phyloP scores from a whole-genome alignment of 2,329 filamentous ascomycete species.

The Botrytis squamosa region DNA sequence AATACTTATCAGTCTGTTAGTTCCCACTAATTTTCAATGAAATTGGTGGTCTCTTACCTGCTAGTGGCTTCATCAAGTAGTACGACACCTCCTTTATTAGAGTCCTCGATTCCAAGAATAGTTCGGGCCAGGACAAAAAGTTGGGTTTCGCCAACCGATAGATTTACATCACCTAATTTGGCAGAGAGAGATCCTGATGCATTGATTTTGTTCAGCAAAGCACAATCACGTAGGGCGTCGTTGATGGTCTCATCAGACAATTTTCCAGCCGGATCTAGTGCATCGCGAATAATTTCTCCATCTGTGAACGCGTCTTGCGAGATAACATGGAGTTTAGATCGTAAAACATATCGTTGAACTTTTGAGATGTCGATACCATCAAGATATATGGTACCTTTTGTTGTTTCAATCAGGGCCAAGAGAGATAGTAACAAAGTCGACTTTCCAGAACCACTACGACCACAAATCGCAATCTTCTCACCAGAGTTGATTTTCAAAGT shows the following conservation, averaged over 20 bases:
- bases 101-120: background rate
- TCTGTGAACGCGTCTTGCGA: constrained; percentile 3
- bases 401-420: background rate
- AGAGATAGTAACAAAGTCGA: background rate
- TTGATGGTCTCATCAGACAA: background rate
- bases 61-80: background rate
- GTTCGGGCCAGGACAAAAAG: background rate
- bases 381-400: background rate
- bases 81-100: background rate
- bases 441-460: constrained; percentile 41
- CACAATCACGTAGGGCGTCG: background rate
- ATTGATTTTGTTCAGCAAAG: background rate
- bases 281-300: background rate
- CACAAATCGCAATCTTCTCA: constrained; percentile 52
- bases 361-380: background rate
- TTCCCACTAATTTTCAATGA: background rate
- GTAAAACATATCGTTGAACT: background rate
- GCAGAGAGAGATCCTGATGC: background rate
- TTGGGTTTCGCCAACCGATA: background rate
- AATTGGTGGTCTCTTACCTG: background rate
- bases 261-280: background rate
- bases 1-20: background rate
- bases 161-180: background rate
- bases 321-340: constrained; percentile 1
- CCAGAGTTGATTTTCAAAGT: constrained; percentile 48